Conservation (phyloP, 192 early-diverging fungal species). For the Umbelopsis isabellina region DNA sequence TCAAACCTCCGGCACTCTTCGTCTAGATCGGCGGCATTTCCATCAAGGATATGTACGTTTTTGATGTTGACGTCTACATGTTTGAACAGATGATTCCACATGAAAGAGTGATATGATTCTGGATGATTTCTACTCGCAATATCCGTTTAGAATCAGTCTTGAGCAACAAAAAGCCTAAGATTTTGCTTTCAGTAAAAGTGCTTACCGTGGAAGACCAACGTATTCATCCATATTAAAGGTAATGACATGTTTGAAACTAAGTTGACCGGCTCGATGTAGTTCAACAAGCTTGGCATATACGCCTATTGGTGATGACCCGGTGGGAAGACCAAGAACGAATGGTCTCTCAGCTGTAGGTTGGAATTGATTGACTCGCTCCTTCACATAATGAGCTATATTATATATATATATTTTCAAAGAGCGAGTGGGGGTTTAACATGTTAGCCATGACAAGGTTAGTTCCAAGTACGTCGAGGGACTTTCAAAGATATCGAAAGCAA, state of each 20-base stretch:
- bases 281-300: slow-evolving; percentile 80
- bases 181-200: neutral
- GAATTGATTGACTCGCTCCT: slow-evolving; percentile 81
- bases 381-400: slow-evolving; percentile 83
- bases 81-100: slow-evolving; percentile 91
- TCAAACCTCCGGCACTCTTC: slow-evolving; percentile 82
- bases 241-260: slow-evolving; percentile 82
- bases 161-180: too few relatives aligned
- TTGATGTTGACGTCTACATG: slow-evolving; percentile 81
- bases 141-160: neutral
- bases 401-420: too few relatives aligned
- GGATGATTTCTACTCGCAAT: slow-evolving; percentile 71
- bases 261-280: slow-evolving; percentile 64
- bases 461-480: neutral
- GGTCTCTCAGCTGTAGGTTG: slow-evolving; percentile 73
- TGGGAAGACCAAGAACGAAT: slow-evolving; percentile 87
- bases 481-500: neutral
- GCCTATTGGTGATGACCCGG: slow-evolving; percentile 81
- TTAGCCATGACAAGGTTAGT: neutral
- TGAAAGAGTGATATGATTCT: slow-evolving; percentile 89
- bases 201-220: slow-evolving; percentile 74
- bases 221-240: slow-evolving; percentile 93
- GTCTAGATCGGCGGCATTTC: slow-evolving; percentile 81
- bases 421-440: neutral
- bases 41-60: slow-evolving; percentile 86